These are phyloP conservation scores for Colletotrichum sp. DNA, from an alignment of 2,329 filamentous ascomycete species.

Conservation along the genomic window DNA sequence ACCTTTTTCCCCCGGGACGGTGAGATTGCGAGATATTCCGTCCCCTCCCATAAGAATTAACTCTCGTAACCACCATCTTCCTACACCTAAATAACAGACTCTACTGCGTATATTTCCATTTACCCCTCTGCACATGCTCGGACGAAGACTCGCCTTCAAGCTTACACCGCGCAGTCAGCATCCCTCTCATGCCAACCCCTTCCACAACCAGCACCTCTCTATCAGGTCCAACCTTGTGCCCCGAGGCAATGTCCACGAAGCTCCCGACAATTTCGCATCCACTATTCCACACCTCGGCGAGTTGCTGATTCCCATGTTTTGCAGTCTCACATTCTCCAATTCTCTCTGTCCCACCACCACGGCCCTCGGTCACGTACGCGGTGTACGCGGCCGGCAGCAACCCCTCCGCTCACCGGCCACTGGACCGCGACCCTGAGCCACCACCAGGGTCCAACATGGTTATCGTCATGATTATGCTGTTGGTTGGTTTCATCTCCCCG, in stretches of 20 bases:
- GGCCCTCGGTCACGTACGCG: neutral
- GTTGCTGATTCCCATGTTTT: neutral
- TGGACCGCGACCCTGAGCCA: neutral
- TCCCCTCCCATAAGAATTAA: neutral
- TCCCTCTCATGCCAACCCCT: neutral
- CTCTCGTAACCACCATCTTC: neutral
- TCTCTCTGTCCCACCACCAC: neutral
- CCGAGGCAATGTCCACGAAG: neutral
- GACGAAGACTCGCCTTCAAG: neutral
- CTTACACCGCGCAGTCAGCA: constrained; percentile 3
- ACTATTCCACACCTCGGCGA: neutral
- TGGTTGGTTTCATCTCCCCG: neutral
- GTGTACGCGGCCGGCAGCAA: constrained; percentile 14
- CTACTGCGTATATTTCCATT: neutral
- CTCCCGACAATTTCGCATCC: neutral
- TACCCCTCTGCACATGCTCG: neutral
- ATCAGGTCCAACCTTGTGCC: neutral
- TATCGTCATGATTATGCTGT: neutral
- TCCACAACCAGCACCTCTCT: neutral
- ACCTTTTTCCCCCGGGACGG: neutral
- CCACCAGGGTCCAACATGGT: neutral
- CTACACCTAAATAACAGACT: neutral
- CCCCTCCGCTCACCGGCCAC: neutral
- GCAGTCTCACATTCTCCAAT: neutral
- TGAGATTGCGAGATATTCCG: neutral